phyloP scores from a whole-genome alignment of 2,329 filamentous ascomycete species.

The Chrysoporthe deuterocubensis region DNA sequence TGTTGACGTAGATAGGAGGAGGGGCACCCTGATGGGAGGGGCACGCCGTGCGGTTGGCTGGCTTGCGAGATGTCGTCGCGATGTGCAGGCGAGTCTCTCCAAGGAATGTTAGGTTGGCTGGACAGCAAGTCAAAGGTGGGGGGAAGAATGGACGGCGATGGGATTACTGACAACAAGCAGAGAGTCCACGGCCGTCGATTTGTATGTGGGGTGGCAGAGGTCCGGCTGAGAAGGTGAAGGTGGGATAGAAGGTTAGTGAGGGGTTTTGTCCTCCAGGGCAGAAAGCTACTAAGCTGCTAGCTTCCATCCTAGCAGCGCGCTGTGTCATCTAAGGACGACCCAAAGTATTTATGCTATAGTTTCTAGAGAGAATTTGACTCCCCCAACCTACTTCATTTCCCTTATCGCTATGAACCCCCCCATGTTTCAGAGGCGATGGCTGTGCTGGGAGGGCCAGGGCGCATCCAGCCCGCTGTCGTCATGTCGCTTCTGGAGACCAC shows the following conservation, averaged over 20 bases:
- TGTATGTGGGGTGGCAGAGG: not conserved
- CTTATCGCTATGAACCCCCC: slow-evolving; percentile 7
- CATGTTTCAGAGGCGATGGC: not conserved
- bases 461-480: not conserved
- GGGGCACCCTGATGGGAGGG: not conserved
- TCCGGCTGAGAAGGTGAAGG: not conserved
- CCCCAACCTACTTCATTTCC: not conserved
- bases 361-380: not conserved
- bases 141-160: not conserved
- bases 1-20: not conserved
- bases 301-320: not conserved
- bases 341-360: not conserved
- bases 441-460: not conserved
- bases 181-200: not conserved
- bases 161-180: not conserved
- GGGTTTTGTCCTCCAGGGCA: slow-evolving; percentile 2
- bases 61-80: not conserved
- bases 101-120: slow-evolving; percentile 12
- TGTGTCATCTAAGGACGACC: not conserved
- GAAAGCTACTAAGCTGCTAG: not conserved
- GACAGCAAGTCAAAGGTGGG: not conserved
- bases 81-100: not conserved
- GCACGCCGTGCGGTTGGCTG: slow-evolving; percentile 5
- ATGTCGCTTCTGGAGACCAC: not conserved
- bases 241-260: not conserved